Conservation (phyloP, 106 monocot species). For the Platanthera guangdongensis region DNA sequence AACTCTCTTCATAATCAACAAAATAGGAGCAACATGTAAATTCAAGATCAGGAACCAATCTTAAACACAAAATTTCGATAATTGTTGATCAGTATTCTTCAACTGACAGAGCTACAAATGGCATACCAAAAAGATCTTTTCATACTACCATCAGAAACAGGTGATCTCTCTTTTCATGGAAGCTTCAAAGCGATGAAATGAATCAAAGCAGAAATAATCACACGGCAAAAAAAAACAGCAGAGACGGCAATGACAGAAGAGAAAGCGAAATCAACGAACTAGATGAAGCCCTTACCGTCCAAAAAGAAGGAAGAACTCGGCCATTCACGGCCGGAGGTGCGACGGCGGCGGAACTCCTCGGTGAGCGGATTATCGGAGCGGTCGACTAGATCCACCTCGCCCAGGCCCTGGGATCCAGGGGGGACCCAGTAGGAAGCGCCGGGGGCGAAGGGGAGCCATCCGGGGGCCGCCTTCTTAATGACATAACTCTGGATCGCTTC, state of each 20-base stretch:
- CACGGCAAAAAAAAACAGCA: background rate
- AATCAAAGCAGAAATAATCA: background rate
- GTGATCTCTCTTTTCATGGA: background rate
- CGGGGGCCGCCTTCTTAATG: slow-evolving; percentile 22
- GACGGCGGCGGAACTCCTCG: slow-evolving; percentile 15
- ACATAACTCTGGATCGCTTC: slow-evolving; percentile 31
- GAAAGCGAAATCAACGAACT: background rate
- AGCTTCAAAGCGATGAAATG: background rate
- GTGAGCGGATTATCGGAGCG: slow-evolving; percentile 10
- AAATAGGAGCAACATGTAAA: too few species aligned
- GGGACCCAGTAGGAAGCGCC: slow-evolving; percentile 34
- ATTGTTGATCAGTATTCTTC: too few species aligned
- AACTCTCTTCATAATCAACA: too few species aligned
- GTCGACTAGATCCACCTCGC: slow-evolving; percentile 15
- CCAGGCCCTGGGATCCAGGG: slow-evolving; percentile 10
- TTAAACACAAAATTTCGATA: too few species aligned
- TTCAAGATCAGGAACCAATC: too few species aligned
- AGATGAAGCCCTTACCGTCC: background rate
- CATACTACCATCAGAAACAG: background rate
- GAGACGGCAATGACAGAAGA: background rate
- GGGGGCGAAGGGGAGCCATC: slow-evolving; percentile 37
- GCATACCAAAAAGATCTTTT: background rate
- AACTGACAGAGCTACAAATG: too few species aligned
- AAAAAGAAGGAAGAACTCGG: slow-evolving; percentile 26
- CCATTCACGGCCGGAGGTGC: slow-evolving; percentile 20